Evolutionary conservation across 2,329 filamentous ascomycete genomes (phyloP).

Genomic region (Diaporthe nobilis): DNA sequence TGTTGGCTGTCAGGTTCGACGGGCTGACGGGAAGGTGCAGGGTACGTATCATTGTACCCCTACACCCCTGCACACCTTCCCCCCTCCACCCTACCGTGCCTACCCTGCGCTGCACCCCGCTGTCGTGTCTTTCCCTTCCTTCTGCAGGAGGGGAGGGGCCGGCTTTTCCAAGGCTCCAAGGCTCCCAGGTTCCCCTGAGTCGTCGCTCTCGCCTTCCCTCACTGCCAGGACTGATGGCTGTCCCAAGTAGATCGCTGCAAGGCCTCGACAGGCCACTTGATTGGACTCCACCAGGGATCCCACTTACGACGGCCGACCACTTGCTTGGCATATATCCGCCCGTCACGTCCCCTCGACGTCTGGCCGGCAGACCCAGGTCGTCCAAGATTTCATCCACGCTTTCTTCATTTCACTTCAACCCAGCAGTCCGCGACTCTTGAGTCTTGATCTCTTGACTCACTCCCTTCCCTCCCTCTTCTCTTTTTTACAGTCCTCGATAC

Average conservation of each 20-base stretch:
- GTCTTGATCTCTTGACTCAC: constrained; percentile 8
- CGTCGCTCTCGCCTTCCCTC: constrained; percentile 17
- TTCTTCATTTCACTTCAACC: constrained; percentile 23
- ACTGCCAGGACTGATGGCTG: constrained; percentile 10
- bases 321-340: constrained; percentile 34
- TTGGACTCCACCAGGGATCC: constrained; percentile 32
- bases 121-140: constrained; percentile 26
- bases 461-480: constrained; percentile 29
- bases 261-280: constrained; percentile 21
- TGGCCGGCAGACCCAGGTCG: constrained; percentile 5
- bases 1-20: not conserved
- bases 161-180: not conserved
- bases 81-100: not conserved
- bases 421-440: constrained; percentile 30
- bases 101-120: constrained; percentile 12
- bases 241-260: constrained; percentile 34
- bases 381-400: constrained; percentile 29
- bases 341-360: constrained; percentile 24
- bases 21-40: constrained; percentile 21
- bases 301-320: constrained; percentile 23
- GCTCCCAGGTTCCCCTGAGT: constrained; percentile 33
- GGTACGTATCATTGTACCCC: constrained; percentile 7
- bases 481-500: constrained; percentile 35
- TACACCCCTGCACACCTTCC: not conserved
- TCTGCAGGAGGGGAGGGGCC: constrained; percentile 5